Conservation (phyloP, 805 yeast species). For the Isabelozyma heimii region DNA sequence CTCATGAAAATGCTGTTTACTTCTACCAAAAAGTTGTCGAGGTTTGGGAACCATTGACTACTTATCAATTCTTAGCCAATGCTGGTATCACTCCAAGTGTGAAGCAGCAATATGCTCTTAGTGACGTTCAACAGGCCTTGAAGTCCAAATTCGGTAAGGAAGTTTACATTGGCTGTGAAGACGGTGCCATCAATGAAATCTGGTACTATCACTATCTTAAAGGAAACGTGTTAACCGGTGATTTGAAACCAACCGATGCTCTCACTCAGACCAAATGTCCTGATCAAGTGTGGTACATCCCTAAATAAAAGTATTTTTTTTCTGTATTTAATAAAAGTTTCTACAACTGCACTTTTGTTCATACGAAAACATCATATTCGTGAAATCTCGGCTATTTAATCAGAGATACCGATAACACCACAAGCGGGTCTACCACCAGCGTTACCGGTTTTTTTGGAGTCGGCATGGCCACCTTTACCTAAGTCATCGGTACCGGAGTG, state of each 20-base stretch:
- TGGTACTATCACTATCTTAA: slow-evolving; percentile 80
- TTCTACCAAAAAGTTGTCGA: slow-evolving; percentile 50
- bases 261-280: slow-evolving; percentile 63
- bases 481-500: slow-evolving; percentile 92
- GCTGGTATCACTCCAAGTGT: slow-evolving; percentile 72
- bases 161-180: slow-evolving; percentile 63
- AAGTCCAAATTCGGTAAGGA: slow-evolving; percentile 50
- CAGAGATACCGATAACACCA: slow-evolving; percentile 88
- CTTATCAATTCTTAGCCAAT: slow-evolving; percentile 60
- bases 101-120: slow-evolving; percentile 53
- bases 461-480: slow-evolving; percentile 91
- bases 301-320: slow-evolving; percentile 52
- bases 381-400: slow-evolving; percentile 15
- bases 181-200: slow-evolving; percentile 50
- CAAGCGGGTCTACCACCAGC: slow-evolving; percentile 99
- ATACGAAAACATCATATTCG: background rate
- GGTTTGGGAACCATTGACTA: slow-evolving; percentile 47
- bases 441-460: slow-evolving; percentile 92
- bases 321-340: background rate
- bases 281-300: slow-evolving; percentile 59
- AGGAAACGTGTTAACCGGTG: slow-evolving; percentile 70
- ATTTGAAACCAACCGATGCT: slow-evolving; percentile 59
- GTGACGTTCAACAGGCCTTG: slow-evolving; percentile 54
- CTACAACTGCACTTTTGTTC: background rate
- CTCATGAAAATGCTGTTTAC: slow-evolving; percentile 57